These are phyloP conservation scores for Pleurotus pulmonarius DNA, from an alignment of 768 basidiomycete genomes.

Conservation along the genomic window DNA sequence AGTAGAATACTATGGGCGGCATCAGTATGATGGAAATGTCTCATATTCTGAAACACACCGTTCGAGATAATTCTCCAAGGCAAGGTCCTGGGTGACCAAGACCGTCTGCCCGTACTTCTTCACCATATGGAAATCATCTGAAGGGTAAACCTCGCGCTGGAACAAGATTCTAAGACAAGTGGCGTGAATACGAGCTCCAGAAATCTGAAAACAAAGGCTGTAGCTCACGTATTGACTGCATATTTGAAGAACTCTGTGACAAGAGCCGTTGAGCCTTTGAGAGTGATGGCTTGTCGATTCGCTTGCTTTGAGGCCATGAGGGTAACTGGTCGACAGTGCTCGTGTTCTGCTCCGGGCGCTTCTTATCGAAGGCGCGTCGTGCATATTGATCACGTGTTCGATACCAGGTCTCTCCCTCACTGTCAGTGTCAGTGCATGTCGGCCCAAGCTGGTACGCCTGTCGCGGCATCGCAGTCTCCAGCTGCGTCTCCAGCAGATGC, in stretches of 20 bases:
- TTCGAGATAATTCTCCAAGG: conserved; percentile 90
- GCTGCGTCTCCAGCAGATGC: conserved; percentile 41
- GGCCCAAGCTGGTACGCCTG: conserved; percentile 37
- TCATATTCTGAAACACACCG: conserved; percentile 36
- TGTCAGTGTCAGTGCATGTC: conserved; percentile 29
- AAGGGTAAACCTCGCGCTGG: conserved; percentile 94
- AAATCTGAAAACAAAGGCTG: background rate
- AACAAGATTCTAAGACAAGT: conserved; percentile 72
- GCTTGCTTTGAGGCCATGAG: conserved; percentile 35
- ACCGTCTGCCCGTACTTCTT: conserved; percentile 99
- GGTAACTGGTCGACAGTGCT: background rate
- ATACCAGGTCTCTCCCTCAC: background rate
- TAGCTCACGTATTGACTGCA: conserved; percentile 89
- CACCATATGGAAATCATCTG: conserved; percentile 99
- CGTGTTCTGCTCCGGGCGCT: background rate
- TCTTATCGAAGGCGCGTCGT: background rate
- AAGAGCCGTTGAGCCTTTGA: conserved; percentile 90
- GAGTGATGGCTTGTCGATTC: conserved; percentile 77
- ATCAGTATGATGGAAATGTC: conserved; percentile 5
- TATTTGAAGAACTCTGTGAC: conserved; percentile 99
- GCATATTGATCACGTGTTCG: conserved; percentile 8
- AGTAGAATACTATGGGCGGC: conserved; percentile 66
- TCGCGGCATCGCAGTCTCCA: conserved; percentile 47
- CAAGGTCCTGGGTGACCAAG: conserved; percentile 89
- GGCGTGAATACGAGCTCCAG: conserved; percentile 11